Conservation (phyloP, 805 yeast genomes). For the Ascoidea rubescens region DNA sequence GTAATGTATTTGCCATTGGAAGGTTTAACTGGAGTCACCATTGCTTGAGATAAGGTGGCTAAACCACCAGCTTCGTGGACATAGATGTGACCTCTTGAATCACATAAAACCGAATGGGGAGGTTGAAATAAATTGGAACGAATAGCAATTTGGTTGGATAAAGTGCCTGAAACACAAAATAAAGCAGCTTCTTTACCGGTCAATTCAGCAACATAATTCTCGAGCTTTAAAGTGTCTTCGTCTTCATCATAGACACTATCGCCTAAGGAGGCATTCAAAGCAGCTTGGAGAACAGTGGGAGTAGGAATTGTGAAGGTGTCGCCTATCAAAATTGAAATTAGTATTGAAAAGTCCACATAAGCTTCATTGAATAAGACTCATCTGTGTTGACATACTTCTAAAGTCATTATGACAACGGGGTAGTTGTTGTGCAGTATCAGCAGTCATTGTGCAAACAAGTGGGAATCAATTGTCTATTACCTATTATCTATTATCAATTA, state of each 20-base stretch:
- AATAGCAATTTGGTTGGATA: constrained; percentile 79
- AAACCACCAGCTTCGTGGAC: constrained; percentile 85
- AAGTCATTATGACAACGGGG: not conserved
- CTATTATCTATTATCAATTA: too few relatives aligned
- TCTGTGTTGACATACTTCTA: not conserved
- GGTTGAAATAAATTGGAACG: constrained; percentile 69
- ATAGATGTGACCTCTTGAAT: constrained; percentile 73
- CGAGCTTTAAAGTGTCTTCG: constrained; percentile 48
- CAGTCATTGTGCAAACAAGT: too few relatives aligned
- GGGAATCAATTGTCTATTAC: too few relatives aligned
- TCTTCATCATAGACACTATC: constrained; percentile 90
- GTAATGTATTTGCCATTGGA: constrained; percentile 65
- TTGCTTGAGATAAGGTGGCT: constrained; percentile 80
- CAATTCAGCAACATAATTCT: constrained; percentile 45
- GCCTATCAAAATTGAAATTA: constrained; percentile 28
- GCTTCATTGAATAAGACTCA: too few relatives aligned
- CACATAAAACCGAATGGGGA: constrained; percentile 77
- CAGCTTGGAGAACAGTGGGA: constrained; percentile 51
- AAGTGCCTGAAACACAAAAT: constrained; percentile 79
- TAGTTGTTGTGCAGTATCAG: not conserved
- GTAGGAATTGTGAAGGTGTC: constrained; percentile 92
- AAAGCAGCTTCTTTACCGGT: constrained; percentile 75
- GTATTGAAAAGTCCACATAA: too few relatives aligned
- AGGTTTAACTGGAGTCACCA: constrained; percentile 78
- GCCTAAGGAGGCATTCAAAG: constrained; percentile 47